These are phyloP conservation scores for Lycium ferocissimum DNA, from an alignment of 257 asterid species.

Conservation along the genomic window DNA sequence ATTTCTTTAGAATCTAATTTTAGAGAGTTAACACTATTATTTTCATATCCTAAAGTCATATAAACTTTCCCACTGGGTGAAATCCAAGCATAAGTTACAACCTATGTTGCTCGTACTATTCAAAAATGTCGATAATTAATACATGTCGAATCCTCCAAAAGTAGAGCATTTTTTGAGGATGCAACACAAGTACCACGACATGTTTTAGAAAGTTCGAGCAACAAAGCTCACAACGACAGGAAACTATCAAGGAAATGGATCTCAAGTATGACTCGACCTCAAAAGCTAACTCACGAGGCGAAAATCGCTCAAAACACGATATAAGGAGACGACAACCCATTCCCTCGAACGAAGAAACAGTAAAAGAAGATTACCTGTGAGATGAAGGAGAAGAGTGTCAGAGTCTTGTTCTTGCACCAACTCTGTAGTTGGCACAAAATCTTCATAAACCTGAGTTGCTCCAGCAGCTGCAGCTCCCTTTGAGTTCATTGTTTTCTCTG, in stretches of 20 bases:
- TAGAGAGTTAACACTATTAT: neutral
- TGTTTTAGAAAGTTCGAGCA: too few species aligned
- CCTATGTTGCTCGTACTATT: neutral
- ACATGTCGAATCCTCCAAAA: neutral
- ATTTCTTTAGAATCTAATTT: neutral
- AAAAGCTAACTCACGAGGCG: too few species aligned
- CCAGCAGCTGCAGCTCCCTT: neutral
- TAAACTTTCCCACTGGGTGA: neutral
- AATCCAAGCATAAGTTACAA: neutral
- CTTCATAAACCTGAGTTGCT: neutral
- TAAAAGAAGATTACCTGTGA: neutral
- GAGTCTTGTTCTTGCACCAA: constrained; percentile 27
- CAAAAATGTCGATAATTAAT: too few species aligned
- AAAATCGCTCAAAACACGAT: neutral
- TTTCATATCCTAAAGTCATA: neutral
- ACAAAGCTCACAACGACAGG: too few species aligned
- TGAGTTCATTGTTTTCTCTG: neutral
- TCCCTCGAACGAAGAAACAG: neutral
- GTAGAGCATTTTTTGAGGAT: neutral
- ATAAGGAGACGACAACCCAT: constrained; percentile 4
- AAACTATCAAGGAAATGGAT: too few species aligned
- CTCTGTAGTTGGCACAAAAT: constrained; percentile 27
- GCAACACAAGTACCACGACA: too few species aligned
- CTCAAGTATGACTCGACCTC: too few species aligned
- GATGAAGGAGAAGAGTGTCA: constrained; percentile 24